phyloP scores from a whole-genome alignment of 192 early-diverging fungal genomes.

The Coemansia sp. region DNA sequence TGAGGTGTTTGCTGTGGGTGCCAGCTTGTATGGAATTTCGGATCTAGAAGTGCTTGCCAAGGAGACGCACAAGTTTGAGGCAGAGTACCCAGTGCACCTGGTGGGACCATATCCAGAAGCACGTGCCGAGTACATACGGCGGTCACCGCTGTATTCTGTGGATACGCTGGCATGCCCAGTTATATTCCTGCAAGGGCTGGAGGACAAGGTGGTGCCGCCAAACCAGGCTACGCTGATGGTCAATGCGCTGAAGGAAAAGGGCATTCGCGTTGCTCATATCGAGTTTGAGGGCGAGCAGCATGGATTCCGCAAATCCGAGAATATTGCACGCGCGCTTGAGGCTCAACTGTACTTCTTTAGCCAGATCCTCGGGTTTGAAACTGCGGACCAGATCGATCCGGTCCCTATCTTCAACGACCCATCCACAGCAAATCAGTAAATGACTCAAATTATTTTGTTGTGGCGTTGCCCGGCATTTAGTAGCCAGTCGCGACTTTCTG shows the following conservation, averaged over 20 bases:
- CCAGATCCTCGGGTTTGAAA: constrained; percentile 60
- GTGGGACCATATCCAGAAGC: constrained; percentile 64
- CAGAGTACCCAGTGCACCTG: constrained; percentile 59
- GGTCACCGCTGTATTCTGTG: constrained; percentile 65
- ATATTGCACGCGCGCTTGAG: constrained; percentile 64
- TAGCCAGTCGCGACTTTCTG: too few relatives aligned
- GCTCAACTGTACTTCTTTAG: constrained; percentile 71
- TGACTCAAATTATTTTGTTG: not conserved
- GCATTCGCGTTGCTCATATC: constrained; percentile 60
- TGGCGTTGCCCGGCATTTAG: not conserved
- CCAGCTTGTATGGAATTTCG: constrained; percentile 70
- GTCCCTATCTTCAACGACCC: constrained; percentile 28
- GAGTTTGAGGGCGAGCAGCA: constrained; percentile 69
- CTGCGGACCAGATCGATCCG: constrained; percentile 55
- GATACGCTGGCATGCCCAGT: constrained; percentile 64
- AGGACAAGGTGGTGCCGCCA: constrained; percentile 76
- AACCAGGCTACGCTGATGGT: constrained; percentile 76
- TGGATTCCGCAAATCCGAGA: constrained; percentile 67
- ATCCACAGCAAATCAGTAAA: not conserved
- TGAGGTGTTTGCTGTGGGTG: constrained; percentile 71
- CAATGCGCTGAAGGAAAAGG: constrained; percentile 61
- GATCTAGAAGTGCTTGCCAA: constrained; percentile 65
- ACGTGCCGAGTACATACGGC: constrained; percentile 56
- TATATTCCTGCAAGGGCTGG: constrained; percentile 72
- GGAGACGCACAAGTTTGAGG: constrained; percentile 81